Conservation (phyloP, 306 rosid species). For the Ziziphus jujuba region DNA sequence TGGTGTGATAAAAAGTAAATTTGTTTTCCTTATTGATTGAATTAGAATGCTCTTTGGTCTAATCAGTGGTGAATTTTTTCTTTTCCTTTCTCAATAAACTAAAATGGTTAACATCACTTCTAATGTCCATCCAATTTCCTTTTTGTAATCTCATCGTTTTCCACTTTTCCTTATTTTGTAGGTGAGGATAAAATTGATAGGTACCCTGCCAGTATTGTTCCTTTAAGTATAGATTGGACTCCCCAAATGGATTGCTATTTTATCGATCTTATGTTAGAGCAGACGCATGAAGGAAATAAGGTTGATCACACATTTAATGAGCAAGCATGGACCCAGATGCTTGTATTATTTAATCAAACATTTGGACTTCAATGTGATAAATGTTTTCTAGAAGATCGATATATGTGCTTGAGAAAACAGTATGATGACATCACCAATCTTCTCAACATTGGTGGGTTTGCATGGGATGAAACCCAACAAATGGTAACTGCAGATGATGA, state of each 20-base stretch:
- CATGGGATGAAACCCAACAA: constrained; percentile 65
- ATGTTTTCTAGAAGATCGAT: constrained; percentile 47
- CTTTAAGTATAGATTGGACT: constrained; percentile 51
- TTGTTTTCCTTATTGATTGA: background rate
- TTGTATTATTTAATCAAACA: constrained; percentile 36
- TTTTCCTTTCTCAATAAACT: background rate
- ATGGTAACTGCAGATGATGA: constrained; percentile 51
- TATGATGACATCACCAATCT: constrained; percentile 46
- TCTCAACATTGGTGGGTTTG: constrained; percentile 48
- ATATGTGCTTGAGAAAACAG: constrained; percentile 55
- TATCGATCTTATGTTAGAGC: constrained; percentile 59
- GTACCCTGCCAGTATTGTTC: constrained; percentile 21
- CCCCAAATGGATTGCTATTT: constrained; percentile 47
- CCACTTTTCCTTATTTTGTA: constrained; percentile 30
- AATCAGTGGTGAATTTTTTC: background rate
- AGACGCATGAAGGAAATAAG: constrained; percentile 44
- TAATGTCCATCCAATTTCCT: background rate
- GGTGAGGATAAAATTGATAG: constrained; percentile 36
- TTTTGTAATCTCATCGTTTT: constrained; percentile 25
- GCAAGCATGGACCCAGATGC: constrained; percentile 59
- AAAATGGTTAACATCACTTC: background rate
- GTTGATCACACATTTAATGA: constrained; percentile 45
- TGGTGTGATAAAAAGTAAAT: background rate
- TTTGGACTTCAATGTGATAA: constrained; percentile 49
- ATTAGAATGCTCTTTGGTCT: too few species aligned